Conservation (phyloP, 805 yeast genomes). For the Metschnikowia proteae region DNA sequence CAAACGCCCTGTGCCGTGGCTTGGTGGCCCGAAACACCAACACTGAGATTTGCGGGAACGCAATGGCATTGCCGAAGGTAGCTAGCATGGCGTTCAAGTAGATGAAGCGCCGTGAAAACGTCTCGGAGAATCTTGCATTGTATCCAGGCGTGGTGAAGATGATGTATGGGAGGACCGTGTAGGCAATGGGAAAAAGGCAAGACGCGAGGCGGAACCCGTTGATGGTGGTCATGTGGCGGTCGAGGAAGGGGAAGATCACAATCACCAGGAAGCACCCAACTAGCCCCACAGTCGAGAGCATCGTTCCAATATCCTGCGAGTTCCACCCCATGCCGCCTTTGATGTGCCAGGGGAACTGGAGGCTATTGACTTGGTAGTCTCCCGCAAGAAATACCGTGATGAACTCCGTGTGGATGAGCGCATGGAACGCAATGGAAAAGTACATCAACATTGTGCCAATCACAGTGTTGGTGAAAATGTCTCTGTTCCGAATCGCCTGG, state of each 20-base stretch:
- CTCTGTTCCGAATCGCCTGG: constrained; percentile 19
- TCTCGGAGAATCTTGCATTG: constrained; percentile 24
- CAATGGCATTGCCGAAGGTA: constrained; percentile 41
- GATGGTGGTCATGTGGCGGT: constrained; percentile 44
- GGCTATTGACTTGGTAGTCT: constrained; percentile 19
- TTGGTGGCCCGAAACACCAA: constrained; percentile 54
- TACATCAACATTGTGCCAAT: constrained; percentile 31
- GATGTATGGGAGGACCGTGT: constrained; percentile 45
- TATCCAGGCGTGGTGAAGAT: constrained; percentile 40
- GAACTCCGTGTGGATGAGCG: constrained; percentile 49
- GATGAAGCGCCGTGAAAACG: constrained; percentile 20
- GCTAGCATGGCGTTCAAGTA: constrained; percentile 25
- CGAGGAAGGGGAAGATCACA: constrained; percentile 50
- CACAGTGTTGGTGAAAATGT: constrained; percentile 29
- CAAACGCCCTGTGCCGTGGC: constrained; percentile 52
- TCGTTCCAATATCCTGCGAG: constrained; percentile 45
- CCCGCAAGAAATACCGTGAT: constrained; percentile 52
- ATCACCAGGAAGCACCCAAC: constrained; percentile 49
- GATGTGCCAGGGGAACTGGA: constrained; percentile 46
- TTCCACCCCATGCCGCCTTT: constrained; percentile 52
- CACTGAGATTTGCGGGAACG: constrained; percentile 51
- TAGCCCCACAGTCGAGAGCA: constrained; percentile 52
- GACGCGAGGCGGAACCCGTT: constrained; percentile 41
- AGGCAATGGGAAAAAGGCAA: constrained; percentile 42
- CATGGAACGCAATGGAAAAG: constrained; percentile 45